phyloP scores from a whole-genome alignment of 1,284 basidiomycete species.

The Rhizoctonia solani region DNA sequence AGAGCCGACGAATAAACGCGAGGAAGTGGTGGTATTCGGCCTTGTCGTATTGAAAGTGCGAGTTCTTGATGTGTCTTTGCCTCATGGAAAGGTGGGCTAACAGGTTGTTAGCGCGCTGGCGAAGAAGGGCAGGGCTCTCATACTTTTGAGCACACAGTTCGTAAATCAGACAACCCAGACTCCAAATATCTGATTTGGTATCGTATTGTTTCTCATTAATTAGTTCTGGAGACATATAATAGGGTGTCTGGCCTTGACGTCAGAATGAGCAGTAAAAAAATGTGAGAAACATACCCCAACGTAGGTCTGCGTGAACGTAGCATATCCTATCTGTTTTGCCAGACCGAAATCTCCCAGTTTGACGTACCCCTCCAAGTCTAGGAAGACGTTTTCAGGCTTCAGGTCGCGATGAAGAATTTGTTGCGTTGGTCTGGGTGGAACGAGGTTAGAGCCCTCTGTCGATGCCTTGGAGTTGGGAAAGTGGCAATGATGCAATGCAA shows the following conservation, averaged over 20 bases:
- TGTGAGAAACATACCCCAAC: slow-evolving; percentile 72
- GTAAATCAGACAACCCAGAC: slow-evolving; percentile 92
- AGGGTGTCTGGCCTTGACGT: slow-evolving; percentile 71
- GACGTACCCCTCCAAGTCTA: slow-evolving; percentile 76
- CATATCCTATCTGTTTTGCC: slow-evolving; percentile 85
- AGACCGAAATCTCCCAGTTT: slow-evolving; percentile 97
- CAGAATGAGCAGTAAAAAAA: background rate
- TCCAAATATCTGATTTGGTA: slow-evolving; percentile 98
- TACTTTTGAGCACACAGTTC: slow-evolving; percentile 88
- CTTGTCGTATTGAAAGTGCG: slow-evolving; percentile 80
- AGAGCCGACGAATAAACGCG: slow-evolving; percentile 77
- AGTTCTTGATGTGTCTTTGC: slow-evolving; percentile 86
- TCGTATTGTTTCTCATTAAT: slow-evolving; percentile 97
- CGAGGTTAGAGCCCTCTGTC: slow-evolving; percentile 3
- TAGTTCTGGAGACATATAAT: slow-evolving; percentile 98
- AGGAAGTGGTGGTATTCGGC: slow-evolving; percentile 83
- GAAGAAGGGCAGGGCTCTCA: slow-evolving; percentile 34
- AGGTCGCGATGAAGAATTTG: slow-evolving; percentile 93
- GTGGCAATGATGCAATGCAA: slow-evolving; percentile 93
- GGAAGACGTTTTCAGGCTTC: slow-evolving; percentile 96
- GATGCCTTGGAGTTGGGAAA: slow-evolving; percentile 43
- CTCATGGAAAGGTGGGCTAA: slow-evolving; percentile 83
- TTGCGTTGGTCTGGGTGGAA: slow-evolving; percentile 43
- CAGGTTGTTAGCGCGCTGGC: background rate
- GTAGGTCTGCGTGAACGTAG: slow-evolving; percentile 92